Evolutionary conservation across 495 filamentous ascomycete genomes (phyloP).

Genomic region (Xylaria longipes): DNA sequence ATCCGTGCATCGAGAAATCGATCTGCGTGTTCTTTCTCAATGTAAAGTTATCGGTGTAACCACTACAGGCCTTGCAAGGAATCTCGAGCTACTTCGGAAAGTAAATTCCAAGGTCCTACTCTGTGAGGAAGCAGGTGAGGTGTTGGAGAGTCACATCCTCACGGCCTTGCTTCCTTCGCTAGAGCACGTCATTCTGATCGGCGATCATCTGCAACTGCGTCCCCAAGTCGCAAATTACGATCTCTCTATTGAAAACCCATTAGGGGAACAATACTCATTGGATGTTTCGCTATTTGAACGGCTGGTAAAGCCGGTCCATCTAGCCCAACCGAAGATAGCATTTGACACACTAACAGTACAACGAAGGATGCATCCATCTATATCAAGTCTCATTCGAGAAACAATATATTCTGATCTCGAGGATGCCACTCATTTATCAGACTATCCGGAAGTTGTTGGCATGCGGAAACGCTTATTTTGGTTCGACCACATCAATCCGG

Average conservation of each 20-base stretch:
- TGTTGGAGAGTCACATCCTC: conserved; percentile 72
- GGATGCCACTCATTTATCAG: conserved; percentile 57
- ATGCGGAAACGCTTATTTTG: conserved; percentile 70
- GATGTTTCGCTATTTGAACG: conserved; percentile 74
- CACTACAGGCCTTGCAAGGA: conserved; percentile 72
- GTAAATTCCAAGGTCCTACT: conserved; percentile 70
- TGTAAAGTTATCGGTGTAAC: conserved; percentile 74
- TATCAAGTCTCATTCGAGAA: conserved; percentile 62
- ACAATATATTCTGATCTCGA: conserved; percentile 65
- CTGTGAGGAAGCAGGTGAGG: conserved; percentile 79
- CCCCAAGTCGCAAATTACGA: conserved; percentile 70
- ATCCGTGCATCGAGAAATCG: conserved; percentile 50
- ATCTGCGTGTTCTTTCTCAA: conserved; percentile 49
- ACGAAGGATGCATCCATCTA: conserved; percentile 77
- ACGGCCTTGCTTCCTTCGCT: conserved; percentile 70
- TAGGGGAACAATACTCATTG: conserved; percentile 63
- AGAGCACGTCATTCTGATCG: conserved; percentile 76
- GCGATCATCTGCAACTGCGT: conserved; percentile 76
- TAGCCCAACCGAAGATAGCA: conserved; percentile 52
- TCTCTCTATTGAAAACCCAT: conserved; percentile 60
- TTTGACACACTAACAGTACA: conserved; percentile 66
- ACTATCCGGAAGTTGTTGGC: conserved; percentile 64
- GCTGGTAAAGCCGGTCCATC: conserved; percentile 54
- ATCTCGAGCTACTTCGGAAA: conserved; percentile 64
- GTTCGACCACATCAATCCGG: conserved; percentile 65